Percentiles rank a stretch among this genome's conserved stretches.
Conservation (phyloP, 345 rosid genomes). For the Bruguiera parviflora region DNA sequence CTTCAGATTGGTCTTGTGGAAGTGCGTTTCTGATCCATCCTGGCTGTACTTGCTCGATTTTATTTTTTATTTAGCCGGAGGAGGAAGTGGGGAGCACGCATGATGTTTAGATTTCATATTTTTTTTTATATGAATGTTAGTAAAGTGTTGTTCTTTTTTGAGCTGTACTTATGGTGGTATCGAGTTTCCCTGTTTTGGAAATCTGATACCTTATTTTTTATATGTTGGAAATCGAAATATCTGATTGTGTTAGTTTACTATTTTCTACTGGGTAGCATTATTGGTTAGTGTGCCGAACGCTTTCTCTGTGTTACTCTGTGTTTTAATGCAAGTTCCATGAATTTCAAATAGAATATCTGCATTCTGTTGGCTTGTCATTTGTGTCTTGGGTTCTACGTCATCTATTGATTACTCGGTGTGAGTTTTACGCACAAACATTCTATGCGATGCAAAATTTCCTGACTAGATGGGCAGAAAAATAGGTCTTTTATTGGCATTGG, state of each 20-base stretch:
- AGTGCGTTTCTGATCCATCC: conserved; percentile 15
- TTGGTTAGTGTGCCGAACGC: background rate
- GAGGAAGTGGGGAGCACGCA: conserved; percentile 9
- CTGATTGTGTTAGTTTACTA: background rate
- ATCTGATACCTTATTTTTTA: background rate
- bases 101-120: conserved; percentile 7
- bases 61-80: conserved; percentile 19
- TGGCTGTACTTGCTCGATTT: conserved; percentile 8
- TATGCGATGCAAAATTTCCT: background rate
- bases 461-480: conserved; percentile 1
- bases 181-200: conserved; percentile 18
- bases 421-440: background rate
- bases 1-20: conserved; percentile 3
- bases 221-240: no score
- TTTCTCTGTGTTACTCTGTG: background rate
- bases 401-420: background rate
- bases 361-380: background rate
- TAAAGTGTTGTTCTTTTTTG: background rate
- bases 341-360: background rate
- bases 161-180: background rate
- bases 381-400: background rate
- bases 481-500: conserved; percentile 1
- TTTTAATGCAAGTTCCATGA: background rate
- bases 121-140: conserved; percentile 8
- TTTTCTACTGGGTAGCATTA: background rate